Evolutionary conservation across 2,329 filamentous ascomycete species (phyloP).

Genomic region (Pyricularia pennisetigena): DNA sequence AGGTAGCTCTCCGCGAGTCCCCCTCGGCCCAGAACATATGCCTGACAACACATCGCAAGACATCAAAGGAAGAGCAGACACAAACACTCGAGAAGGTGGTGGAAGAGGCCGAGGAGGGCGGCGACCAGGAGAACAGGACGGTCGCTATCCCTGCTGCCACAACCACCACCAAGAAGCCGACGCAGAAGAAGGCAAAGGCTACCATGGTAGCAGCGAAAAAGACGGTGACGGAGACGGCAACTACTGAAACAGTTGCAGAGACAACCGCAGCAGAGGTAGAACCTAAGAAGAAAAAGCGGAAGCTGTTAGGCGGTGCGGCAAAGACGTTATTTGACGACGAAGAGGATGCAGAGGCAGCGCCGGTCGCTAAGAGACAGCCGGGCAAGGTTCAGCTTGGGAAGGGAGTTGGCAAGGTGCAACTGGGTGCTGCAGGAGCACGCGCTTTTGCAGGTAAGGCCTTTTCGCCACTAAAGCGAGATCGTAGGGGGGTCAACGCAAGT

Average conservation of each 20-base stretch:
- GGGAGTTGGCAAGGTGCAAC: conserved; percentile 22
- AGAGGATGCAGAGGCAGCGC: conserved; percentile 29
- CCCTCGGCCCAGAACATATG: conserved; percentile 16
- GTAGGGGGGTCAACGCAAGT: conserved; percentile 51
- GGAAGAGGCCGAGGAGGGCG: conserved; percentile 18
- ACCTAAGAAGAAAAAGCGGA: conserved; percentile 61
- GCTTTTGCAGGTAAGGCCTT: conserved; percentile 37
- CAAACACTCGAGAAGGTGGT: conserved; percentile 26
- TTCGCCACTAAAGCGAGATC: conserved; percentile 64
- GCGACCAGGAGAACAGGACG: conserved; percentile 20
- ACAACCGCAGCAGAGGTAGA: conserved; percentile 20
- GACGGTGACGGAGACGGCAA: conserved; percentile 32
- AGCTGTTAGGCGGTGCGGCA: conserved; percentile 51
- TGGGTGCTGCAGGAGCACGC: conserved; percentile 18
- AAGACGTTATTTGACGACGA: conserved; percentile 65
- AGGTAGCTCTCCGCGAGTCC: conserved; percentile 6
- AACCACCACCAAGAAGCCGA: conserved; percentile 6
- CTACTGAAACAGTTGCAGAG: conserved; percentile 40
- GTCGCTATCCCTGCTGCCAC: conserved; percentile 12
- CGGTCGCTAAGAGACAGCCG: conserved; percentile 13
- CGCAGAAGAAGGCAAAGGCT: conserved; percentile 6
- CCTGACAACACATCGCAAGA: conserved; percentile 16
- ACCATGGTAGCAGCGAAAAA: conserved; percentile 7
- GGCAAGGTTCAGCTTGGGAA: conserved; percentile 11
- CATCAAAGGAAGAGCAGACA: conserved; percentile 14